Base-by-base conservation (phyloP, 2,329 filamentous ascomycete genomes). In the Aspergillus sp. region DNA sequence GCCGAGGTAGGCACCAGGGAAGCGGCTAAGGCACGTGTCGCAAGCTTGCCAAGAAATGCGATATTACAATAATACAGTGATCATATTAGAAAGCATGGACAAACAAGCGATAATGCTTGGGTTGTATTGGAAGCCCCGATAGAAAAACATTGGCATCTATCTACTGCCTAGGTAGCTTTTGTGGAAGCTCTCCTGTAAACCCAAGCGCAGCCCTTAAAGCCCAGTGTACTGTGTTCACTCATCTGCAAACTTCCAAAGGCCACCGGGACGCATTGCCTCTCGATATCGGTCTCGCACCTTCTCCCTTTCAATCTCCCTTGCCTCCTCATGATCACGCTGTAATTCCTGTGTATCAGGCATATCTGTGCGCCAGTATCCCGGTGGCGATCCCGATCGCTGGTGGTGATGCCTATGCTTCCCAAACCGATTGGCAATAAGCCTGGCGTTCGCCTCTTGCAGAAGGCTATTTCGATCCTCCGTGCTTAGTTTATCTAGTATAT, bases 271-370 rank as follows among this genome's bases (percentile, higher is more conserved):
- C 85, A 91, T 90, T 1, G 95, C 93, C 72, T 98, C 92, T 53
- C 88, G 82, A 76, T 91, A 90, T 70, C 92, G 85, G 70, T 91
- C 87, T 65, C 87, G 83, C 1, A 97, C 82, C 58, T 86, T 83
- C 53, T 86, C 80, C 65, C 82, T 83, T 71, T 90, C 88, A 61
- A 85, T 78, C 67, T 82, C 82, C n/a, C 81, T 82, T 0, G 89
- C 90, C 70, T 88, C 86, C 61, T 83, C 82, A 59, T 84, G 84
- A 68, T 94, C 86, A 55, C 82, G 79, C 66, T 85, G 80, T 27
- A 88, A 77, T 75, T 97, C 91, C 73, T 98, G 95, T 1, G 95
- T 97, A 25, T 81, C 87, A 1, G 94, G 93, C 73, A 99, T 96
- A 67, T 96, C 94, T 1, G 89, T 84, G 57, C 91, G 84, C 95